Conservation (phyloP, 257 asterid genomes). For the Fraxinus americana region DNA sequence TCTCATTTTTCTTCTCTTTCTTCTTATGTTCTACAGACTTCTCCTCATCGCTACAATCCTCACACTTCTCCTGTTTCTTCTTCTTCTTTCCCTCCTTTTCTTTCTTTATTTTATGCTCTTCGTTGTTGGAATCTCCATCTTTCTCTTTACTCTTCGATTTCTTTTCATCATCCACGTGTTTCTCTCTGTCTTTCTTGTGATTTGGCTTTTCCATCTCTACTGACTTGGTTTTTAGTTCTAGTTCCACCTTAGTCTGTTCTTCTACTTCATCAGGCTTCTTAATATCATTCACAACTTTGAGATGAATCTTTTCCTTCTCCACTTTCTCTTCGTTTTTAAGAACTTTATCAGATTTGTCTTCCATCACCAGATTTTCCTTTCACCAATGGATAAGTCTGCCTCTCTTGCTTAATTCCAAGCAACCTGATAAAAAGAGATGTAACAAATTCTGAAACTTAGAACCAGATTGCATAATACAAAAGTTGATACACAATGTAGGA, state of each 20-base stretch:
- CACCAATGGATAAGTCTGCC: not conserved
- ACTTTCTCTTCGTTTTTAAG: slow-evolving; percentile 30
- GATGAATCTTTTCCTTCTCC: slow-evolving; percentile 58
- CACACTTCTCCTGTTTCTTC: not conserved
- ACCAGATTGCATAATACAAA: not conserved
- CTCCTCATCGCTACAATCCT: slow-evolving; percentile 27
- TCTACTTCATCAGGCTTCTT: slow-evolving; percentile 40
- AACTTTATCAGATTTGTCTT: slow-evolving; percentile 30
- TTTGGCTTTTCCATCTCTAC: slow-evolving; percentile 35
- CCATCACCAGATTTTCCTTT: slow-evolving; percentile 29
- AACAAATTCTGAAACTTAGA: slow-evolving; percentile 6
- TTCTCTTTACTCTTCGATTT: slow-evolving; percentile 22
- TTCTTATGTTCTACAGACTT: slow-evolving; percentile 22
- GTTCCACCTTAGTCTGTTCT: slow-evolving; percentile 44
- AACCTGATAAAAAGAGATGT: slow-evolving; percentile 28
- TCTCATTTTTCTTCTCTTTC: slow-evolving; percentile 8
- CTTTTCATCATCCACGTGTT: slow-evolving; percentile 21
- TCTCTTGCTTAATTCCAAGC: slow-evolving; percentile 16
- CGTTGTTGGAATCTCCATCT: slow-evolving; percentile 11
- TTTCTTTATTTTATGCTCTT: slow-evolving; percentile 14
- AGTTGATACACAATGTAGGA: not conserved
- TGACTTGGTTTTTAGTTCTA: slow-evolving; percentile 45
- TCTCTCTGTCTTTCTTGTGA: slow-evolving; percentile 23
- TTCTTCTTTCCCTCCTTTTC: slow-evolving; percentile 22
- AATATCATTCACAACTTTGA: slow-evolving; percentile 42